phyloP scores from a whole-genome alignment of 495 filamentous ascomycete species.

The Trichoderma gamsii region DNA sequence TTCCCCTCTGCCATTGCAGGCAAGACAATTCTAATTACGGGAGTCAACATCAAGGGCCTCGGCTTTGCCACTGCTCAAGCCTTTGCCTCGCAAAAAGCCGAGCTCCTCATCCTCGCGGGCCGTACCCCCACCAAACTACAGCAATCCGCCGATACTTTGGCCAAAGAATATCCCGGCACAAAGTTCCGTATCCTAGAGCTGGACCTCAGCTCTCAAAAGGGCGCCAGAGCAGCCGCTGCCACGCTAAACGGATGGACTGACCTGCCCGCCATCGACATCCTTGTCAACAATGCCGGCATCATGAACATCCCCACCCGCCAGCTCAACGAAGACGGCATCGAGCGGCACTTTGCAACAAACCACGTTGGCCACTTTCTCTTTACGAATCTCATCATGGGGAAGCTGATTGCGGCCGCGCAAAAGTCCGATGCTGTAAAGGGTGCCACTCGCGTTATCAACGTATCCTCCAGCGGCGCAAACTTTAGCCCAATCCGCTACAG shows the following conservation, averaged over 20 bases:
- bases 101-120: slow-evolving; percentile 49
- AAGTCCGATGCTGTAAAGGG: slow-evolving; percentile 24
- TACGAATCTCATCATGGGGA: slow-evolving; percentile 54
- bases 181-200: slow-evolving; percentile 31
- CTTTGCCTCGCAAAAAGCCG: slow-evolving; percentile 47
- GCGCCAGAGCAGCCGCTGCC: slow-evolving; percentile 38
- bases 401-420: slow-evolving; percentile 45
- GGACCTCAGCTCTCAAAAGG: slow-evolving; percentile 42
- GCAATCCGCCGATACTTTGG: slow-evolving; percentile 37
- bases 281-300: slow-evolving; percentile 58
- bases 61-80: slow-evolving; percentile 47
- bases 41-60: slow-evolving; percentile 47
- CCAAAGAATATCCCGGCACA: slow-evolving; percentile 31
- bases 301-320: slow-evolving; percentile 48
- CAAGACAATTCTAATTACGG: slow-evolving; percentile 37
- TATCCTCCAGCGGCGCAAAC: slow-evolving; percentile 29
- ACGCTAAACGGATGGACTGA: slow-evolving; percentile 35
- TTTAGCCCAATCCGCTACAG: slow-evolving; percentile 32
- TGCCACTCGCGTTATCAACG: slow-evolving; percentile 36
- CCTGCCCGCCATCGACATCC: slow-evolving; percentile 31
- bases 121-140: slow-evolving; percentile 47
- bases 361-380: slow-evolving; percentile 64
- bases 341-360: slow-evolving; percentile 66
- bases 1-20: neutral
- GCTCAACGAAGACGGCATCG: slow-evolving; percentile 56